Percentiles rank a stretch among this genome's conserved stretches.
Evolutionary conservation across 257 asterid species (phyloP).

Genomic region (Capsicum baccatum): DNA sequence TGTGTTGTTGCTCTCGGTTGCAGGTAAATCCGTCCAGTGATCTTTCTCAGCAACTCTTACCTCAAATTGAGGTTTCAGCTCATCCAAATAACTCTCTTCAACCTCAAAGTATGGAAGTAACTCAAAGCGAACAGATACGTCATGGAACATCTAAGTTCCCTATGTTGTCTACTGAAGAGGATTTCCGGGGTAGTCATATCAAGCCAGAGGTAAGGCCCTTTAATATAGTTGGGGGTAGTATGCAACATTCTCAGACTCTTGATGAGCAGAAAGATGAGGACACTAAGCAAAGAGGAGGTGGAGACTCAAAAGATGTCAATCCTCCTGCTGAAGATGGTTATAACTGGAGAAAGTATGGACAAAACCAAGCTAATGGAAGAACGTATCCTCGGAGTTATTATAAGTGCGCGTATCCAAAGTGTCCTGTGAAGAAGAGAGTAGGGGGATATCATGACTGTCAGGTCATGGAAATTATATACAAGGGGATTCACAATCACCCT

Average conservation of each 20-base stretch:
- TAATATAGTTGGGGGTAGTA: constrained; percentile 36
- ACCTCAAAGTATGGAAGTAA: constrained; percentile 38
- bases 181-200: constrained; percentile 37
- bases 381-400: constrained; percentile 80
- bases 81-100: constrained; percentile 44
- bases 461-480: constrained; percentile 72
- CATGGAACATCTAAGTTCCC: constrained; percentile 46
- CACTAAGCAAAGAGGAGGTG: constrained; percentile 54
- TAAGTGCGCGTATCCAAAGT: constrained; percentile 71
- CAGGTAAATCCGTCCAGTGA: constrained; percentile 37
- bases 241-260: constrained; percentile 59
- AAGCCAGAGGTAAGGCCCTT: constrained; percentile 39
- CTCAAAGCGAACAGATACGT: constrained; percentile 28
- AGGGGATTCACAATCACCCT: constrained; percentile 75
- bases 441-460: constrained; percentile 74
- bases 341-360: constrained; percentile 88
- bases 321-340: constrained; percentile 72
- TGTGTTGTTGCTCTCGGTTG: constrained; percentile 30
- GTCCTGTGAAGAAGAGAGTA: constrained; percentile 78
- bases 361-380: constrained; percentile 81
- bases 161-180: constrained; percentile 42
- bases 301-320: constrained; percentile 52
- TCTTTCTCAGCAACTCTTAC: too few relatives aligned
- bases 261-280: constrained; percentile 57
- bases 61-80: constrained; percentile 44